Evolutionary conservation across 2,329 filamentous ascomycete species (phyloP), one percentile per base, ranked within the genome.

Genomic region (Tolypocladium tropicale): DNA sequence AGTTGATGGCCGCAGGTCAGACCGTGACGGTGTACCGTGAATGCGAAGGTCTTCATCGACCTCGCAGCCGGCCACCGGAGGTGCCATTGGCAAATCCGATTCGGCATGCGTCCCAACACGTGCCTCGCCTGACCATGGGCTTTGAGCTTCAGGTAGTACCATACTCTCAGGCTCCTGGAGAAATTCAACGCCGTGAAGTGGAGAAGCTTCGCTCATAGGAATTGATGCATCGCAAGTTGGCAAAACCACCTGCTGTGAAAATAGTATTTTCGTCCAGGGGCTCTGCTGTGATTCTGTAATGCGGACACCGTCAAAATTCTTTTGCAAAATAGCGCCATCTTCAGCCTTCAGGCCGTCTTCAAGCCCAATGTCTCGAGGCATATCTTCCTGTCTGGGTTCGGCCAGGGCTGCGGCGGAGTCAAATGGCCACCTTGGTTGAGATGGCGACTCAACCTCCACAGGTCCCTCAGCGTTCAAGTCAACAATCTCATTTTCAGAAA

Each of bases 1-100:
- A 0, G 76, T 78, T 2, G 69, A 68, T 34, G 71, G 61, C 56
- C 66, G 63, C 21, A 30, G 32, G 48, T 37, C 32, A 16, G 28
- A 4, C 21, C 50, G 33, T 6, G 56, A 53, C 21, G 56, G 59
- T 50, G 10, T 14, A 14, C 34, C 23, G 53, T 48, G n/a, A 25
- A 18, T 4, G 21, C 1, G 10, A 18, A 16, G 14, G 16, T 46
- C 46, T 21, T 11, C 46, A 32, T 33, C 28, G 4, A 5, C 2
- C 6, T 21, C 33, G 46, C 46, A 33, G 12, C 28, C 10, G 21
- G 46, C 28, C 28, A 32, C 28, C 6, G n/a, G 10, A 12, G 10
- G 46, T 21, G 18, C 5, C 14, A n/a, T 50, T 32, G 46, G 28
- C 28, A 6, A 6, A 21, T 33, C 46, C 2, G 11, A 5, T 21